A percentile compares a stretch with the other conserved stretches of the same genome.
Conservation (phyloP, 331 rosid species). For the Stylosanthes scabra region DNA sequence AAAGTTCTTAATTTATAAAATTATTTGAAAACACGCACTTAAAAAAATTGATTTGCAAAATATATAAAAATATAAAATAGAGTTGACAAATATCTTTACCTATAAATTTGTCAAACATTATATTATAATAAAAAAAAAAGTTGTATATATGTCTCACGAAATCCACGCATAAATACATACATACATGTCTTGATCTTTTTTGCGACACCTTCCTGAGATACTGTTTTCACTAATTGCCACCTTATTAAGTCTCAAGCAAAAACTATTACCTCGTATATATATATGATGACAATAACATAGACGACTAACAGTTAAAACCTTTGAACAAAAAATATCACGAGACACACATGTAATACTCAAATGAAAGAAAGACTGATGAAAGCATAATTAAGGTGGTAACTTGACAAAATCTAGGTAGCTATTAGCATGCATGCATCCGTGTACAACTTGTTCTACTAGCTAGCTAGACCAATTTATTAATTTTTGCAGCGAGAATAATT, state of each 20-base stretch:
- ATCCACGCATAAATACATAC: not conserved
- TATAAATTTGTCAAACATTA: no score
- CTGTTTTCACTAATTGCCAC: slow-evolving; percentile 2
- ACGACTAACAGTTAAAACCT: no score
- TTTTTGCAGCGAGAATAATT: no score
- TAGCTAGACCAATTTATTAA: no score
- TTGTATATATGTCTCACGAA: not conserved
- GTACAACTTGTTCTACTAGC: slow-evolving; percentile 3
- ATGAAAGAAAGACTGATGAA: not conserved
- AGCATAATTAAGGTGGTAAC: not conserved
- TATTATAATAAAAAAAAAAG: no score
- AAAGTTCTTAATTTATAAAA: no score
- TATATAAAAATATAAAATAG: no score
- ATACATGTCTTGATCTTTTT: not conserved
- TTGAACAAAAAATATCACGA: not conserved
- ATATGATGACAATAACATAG: no score
- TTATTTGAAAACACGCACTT: no score
- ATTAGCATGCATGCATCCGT: slow-evolving; percentile 11
- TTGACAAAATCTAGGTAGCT: not conserved
- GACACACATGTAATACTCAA: not conserved
- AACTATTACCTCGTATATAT: no score
- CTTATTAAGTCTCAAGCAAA: not conserved
- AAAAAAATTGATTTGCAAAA: no score
- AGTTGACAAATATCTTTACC: no score
- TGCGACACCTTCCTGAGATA: not conserved